A percentile compares a stretch with the other conserved stretches of the same genome.
Evolutionary conservation across 805 yeast species (phyloP).

Genomic region (Wickerhamomyces rabaulensis): DNA sequence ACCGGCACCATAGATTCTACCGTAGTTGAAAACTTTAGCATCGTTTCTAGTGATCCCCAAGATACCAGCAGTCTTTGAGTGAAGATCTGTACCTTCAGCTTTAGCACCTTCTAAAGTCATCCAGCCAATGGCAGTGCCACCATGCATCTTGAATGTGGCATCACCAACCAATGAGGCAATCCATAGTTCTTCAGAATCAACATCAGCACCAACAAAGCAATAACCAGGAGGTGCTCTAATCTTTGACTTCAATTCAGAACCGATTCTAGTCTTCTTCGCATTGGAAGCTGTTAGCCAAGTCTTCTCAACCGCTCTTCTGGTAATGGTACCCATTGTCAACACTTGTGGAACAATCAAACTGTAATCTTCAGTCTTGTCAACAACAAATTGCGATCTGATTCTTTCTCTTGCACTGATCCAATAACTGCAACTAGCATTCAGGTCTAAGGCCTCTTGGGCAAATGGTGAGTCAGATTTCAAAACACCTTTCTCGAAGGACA

Average conservation of each 20-base stretch:
- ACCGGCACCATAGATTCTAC: slow-evolving; percentile 98
- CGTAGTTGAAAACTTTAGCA: slow-evolving; percentile 94
- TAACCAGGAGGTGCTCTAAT: slow-evolving; percentile 86
- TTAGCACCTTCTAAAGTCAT: slow-evolving; percentile 98
- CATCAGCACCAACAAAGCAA: slow-evolving; percentile 96
- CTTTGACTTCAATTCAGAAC: slow-evolving; percentile 89
- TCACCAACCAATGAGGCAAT: slow-evolving; percentile 95
- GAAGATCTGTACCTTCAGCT: slow-evolving; percentile 86
- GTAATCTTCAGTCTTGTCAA: slow-evolving; percentile 37
- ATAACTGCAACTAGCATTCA: slow-evolving; percentile 78
- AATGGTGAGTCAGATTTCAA: slow-evolving; percentile 64
- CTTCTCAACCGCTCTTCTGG: slow-evolving; percentile 93
- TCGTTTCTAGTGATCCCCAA: slow-evolving; percentile 86
- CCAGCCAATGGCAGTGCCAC: slow-evolving; percentile 97
- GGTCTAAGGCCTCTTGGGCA: slow-evolving; percentile 73
- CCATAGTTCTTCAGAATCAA: slow-evolving; percentile 97
- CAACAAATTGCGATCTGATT: slow-evolving; percentile 80
- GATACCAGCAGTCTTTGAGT: slow-evolving; percentile 87
- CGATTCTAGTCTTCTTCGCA: slow-evolving; percentile 79
- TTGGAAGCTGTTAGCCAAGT: slow-evolving; percentile 98
- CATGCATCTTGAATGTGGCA: slow-evolving; percentile 82
- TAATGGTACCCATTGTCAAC: slow-evolving; percentile 93
- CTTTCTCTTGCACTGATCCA: slow-evolving; percentile 92
- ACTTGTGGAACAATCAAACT: slow-evolving; percentile 73
- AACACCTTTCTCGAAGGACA: slow-evolving; percentile 67